Conservation (phyloP, 2,329 filamentous ascomycete genomes). For the Helotiales sp. region DNA sequence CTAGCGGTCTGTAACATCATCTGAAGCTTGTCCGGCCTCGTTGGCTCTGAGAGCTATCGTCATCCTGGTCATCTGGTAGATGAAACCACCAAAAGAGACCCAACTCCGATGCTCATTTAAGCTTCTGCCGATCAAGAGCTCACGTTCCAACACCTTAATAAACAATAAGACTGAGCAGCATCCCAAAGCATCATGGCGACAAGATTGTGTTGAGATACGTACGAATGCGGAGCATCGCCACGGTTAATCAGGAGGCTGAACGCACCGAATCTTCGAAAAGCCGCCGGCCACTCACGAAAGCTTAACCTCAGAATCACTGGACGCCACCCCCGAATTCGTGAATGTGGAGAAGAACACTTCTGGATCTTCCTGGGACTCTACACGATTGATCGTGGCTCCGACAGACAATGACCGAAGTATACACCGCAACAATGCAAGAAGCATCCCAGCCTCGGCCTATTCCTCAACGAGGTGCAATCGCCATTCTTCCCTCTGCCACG, state of each 20-base stretch:
- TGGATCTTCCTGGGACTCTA: background rate
- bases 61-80: background rate
- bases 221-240: background rate
- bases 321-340: slow-evolving; percentile 2
- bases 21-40: background rate
- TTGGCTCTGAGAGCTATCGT: background rate
- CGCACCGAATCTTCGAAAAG: background rate
- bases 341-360: slow-evolving; percentile 3
- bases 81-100: background rate
- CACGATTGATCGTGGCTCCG: background rate
- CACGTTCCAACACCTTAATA: slow-evolving; percentile 1
- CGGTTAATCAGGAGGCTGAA: slow-evolving; percentile 11
- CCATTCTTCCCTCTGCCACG: slow-evolving; percentile 23
- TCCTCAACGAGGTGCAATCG: slow-evolving; percentile 24
- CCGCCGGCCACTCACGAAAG: background rate
- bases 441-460: slow-evolving; percentile 29
- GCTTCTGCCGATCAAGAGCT: slow-evolving; percentile 15
- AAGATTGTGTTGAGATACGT: background rate
- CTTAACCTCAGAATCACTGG: background rate
- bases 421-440: slow-evolving; percentile 11
- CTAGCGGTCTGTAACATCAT: slow-evolving; percentile 2
- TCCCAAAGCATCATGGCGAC: background rate
- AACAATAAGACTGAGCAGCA: background rate
- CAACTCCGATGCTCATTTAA: slow-evolving; percentile 9
- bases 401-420: slow-evolving; percentile 15